Conservation (phyloP, 257 asterid genomes). For the Sherardia arvensis region DNA sequence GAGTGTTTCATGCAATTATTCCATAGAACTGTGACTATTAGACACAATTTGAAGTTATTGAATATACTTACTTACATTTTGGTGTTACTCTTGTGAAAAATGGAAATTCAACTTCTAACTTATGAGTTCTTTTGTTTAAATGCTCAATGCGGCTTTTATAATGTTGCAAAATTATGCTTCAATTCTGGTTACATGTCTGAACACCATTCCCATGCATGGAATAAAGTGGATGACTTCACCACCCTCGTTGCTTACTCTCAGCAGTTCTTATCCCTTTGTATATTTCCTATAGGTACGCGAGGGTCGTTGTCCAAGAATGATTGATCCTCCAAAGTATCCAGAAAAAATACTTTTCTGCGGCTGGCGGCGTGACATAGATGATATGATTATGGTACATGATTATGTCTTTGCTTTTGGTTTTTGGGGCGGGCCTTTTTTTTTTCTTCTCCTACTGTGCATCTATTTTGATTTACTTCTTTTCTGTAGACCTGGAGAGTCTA, state of each 20-base stretch:
- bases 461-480: neutral
- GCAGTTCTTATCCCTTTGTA: neutral
- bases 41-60: neutral
- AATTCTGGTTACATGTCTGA: neutral
- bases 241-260: neutral
- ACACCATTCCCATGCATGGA: neutral
- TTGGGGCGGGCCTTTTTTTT: neutral
- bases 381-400: conserved; percentile 78
- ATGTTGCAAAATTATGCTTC: neutral
- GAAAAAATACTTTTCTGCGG: conserved; percentile 89
- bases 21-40: neutral
- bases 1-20: neutral
- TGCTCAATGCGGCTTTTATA: too few species aligned
- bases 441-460: neutral
- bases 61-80: neutral
- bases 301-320: conserved; percentile 55
- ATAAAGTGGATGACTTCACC: too few species aligned
- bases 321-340: conserved; percentile 86
- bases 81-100: neutral
- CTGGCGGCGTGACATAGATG: conserved; percentile 98
- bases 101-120: neutral
- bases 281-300: conserved; percentile 45
- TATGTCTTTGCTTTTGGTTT: neutral
- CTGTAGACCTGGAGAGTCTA: neutral
- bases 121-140: neutral